Base-by-base conservation (phyloP, 257 asterid genomes). In the Henckelia pumila region DNA sequence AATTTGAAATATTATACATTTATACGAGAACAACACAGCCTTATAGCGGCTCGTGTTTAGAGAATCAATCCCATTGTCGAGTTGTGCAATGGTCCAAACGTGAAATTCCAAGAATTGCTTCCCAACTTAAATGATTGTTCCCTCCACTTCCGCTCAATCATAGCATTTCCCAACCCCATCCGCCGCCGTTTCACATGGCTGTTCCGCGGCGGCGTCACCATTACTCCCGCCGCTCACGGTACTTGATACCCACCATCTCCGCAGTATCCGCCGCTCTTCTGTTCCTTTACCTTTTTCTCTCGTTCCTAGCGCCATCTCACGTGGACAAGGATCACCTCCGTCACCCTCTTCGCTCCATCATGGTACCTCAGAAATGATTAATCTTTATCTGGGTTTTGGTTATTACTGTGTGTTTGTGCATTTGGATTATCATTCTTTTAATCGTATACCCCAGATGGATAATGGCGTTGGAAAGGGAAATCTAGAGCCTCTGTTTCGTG, bases 401-500 rank as follows among this genome's bases (percentile, higher is more conserved):
- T 8, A 35, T 3, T 10, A 16, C 8, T 35, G 16, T 3, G 47
- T 35, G 50, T 13, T 40, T 40, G 50, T 1, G 50, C 1, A 4
- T 40, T 13, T 40, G n/a, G 13, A 11, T 40, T n/a, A n/a, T 40
- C n/a, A 3, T 40, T 40, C 0, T 2, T 40, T 40, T 13, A 1
- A 40, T 28, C 69, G 58, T 62, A 7, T 76, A 56, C 23, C 20
- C 62, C 73, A 86, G 89, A 56, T 55, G 62, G 49, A 63, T 14
- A 71, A 65, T 64, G 85, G 69, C 30, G 71, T 50, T 40, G 77
- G 62, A 40, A 82, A 71, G 28, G 85, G 44, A 70, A 73, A 47
- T 49, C 70, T 50, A 73, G 79, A 30, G 25, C 62, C 73, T n/a
- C 50, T 26, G 68, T 79, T 84, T 69, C 84, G 59, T 50, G 81